Percentiles rank a stretch among this genome's conserved stretches.
These are phyloP conservation scores for Fusarium duplospermum DNA, from an alignment of 2,329 filamentous ascomycete genomes.

Conservation along the genomic window DNA sequence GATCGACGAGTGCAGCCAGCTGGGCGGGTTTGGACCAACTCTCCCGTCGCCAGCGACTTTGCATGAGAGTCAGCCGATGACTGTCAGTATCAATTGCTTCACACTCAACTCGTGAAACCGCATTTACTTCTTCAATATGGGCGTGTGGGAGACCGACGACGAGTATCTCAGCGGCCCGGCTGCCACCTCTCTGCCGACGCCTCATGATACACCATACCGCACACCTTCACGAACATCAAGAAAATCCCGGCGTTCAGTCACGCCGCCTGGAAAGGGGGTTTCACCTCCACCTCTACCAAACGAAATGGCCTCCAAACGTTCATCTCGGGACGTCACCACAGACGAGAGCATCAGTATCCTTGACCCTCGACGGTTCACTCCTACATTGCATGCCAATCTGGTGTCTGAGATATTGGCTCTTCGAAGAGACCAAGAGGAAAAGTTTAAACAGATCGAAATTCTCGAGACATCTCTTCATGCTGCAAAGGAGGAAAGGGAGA, in stretches of 20 bases:
- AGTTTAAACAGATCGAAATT: slow-evolving; percentile 85
- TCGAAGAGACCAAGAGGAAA: slow-evolving; percentile 90
- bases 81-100: background rate
- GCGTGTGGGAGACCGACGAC: slow-evolving; percentile 72
- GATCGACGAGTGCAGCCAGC: slow-evolving; percentile 1
- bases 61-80: background rate
- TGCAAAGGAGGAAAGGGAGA: slow-evolving; percentile 79
- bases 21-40: background rate
- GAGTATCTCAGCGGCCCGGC: slow-evolving; percentile 66
- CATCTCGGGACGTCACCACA: slow-evolving; percentile 67
- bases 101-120: background rate
- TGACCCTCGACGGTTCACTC: slow-evolving; percentile 93
- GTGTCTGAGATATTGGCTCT: slow-evolving; percentile 93
- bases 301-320: slow-evolving; percentile 61
- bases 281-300: slow-evolving; percentile 66
- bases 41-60: background rate
- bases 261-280: slow-evolving; percentile 68
- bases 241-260: slow-evolving; percentile 74
- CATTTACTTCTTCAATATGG: slow-evolving; percentile 55
- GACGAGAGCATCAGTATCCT: slow-evolving; percentile 80
- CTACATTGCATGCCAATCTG: slow-evolving; percentile 91
- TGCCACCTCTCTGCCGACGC: slow-evolving; percentile 73
- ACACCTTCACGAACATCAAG: slow-evolving; percentile 74
- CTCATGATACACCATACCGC: slow-evolving; percentile 77
- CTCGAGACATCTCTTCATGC: slow-evolving; percentile 81